Evolutionary conservation across 2,329 filamentous ascomycete species (phyloP).

Genomic region (Fusarium sp.): DNA sequence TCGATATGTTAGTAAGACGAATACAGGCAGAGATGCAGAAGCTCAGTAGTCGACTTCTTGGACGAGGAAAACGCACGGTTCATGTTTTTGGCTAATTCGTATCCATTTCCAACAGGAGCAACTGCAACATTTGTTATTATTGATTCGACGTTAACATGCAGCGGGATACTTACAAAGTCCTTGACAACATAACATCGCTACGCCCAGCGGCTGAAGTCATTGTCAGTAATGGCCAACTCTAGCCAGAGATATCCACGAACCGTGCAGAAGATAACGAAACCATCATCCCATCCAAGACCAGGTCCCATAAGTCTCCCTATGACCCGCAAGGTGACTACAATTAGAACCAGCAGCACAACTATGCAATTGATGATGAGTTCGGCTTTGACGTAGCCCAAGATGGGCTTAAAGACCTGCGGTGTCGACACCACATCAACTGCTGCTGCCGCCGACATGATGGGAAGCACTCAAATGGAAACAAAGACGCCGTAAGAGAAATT

Average conservation of each 20-base stretch:
- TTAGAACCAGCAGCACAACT: constrained; percentile 46
- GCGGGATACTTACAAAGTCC: constrained; percentile 25
- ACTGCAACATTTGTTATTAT: background rate
- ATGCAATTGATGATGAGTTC: constrained; percentile 48
- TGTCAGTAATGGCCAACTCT: constrained; percentile 3
- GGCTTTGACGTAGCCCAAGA: constrained; percentile 40
- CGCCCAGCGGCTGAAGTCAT: constrained; percentile 37
- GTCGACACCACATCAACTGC: constrained; percentile 24
- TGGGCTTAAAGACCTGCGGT: constrained; percentile 21
- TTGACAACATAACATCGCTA: constrained; percentile 44
- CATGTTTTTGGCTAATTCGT: constrained; percentile 21
- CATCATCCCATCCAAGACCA: constrained; percentile 50
- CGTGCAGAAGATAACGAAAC: constrained; percentile 43
- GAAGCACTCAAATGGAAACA: constrained; percentile 10
- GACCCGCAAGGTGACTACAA: constrained; percentile 44
- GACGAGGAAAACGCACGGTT: constrained; percentile 28
- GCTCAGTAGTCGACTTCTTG: background rate
- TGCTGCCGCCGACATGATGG: constrained; percentile 13
- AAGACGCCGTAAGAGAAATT: background rate
- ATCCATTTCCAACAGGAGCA: constrained; percentile 43
- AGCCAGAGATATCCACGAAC: constrained; percentile 18
- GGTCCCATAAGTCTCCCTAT: constrained; percentile 46
- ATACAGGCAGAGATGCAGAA: background rate
- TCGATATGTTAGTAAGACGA: background rate
- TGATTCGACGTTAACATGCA: too few relatives aligned